Evolutionary conservation across 495 filamentous ascomycete species (phyloP).

Genomic region (Aspergillus carlsbadensis): DNA sequence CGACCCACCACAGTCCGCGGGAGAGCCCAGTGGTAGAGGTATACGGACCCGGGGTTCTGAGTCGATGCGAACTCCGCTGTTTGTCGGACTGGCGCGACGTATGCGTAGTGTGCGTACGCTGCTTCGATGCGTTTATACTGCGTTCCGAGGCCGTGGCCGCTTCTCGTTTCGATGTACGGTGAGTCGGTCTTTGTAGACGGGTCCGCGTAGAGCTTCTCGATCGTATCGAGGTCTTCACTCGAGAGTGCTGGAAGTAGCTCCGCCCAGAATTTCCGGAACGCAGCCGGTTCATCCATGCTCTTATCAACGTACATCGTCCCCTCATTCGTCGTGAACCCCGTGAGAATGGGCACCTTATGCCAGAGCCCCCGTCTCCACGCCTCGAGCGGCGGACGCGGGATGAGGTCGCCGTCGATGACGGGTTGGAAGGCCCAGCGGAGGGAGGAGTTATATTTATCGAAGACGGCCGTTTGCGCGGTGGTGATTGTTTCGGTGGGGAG

Average conservation of each 20-base stretch:
- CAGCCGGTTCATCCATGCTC: slow-evolving; percentile 36
- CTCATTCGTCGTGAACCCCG: slow-evolving; percentile 66
- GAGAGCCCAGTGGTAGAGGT: slow-evolving; percentile 60
- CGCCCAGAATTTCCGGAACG: slow-evolving; percentile 56
- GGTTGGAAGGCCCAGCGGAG: slow-evolving; percentile 69
- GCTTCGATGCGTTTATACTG: slow-evolving; percentile 62
- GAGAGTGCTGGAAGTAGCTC: slow-evolving; percentile 49
- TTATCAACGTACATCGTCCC: slow-evolving; percentile 58
- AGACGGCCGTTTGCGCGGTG: slow-evolving; percentile 50
- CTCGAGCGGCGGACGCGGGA: slow-evolving; percentile 55
- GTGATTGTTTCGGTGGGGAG: slow-evolving; percentile 46
- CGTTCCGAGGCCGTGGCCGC: slow-evolving; percentile 35
- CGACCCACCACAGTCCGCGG: slow-evolving; percentile 43
- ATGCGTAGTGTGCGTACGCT: slow-evolving; percentile 65
- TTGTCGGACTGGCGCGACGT: slow-evolving; percentile 63
- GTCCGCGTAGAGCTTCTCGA: slow-evolving; percentile 59
- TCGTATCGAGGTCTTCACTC: slow-evolving; percentile 40
- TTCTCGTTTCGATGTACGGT: slow-evolving; percentile 36
- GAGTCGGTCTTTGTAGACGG: slow-evolving; percentile 32
- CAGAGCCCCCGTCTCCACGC: slow-evolving; percentile 52
- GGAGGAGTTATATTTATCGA: slow-evolving; percentile 50
- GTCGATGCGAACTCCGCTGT: slow-evolving; percentile 52
- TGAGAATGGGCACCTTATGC: slow-evolving; percentile 61
- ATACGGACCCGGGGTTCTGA: slow-evolving; percentile 36
- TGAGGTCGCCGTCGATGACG: slow-evolving; percentile 58